These are phyloP conservation scores for Punica granatum DNA, from an alignment of 345 rosid species.

Conservation along the genomic window DNA sequence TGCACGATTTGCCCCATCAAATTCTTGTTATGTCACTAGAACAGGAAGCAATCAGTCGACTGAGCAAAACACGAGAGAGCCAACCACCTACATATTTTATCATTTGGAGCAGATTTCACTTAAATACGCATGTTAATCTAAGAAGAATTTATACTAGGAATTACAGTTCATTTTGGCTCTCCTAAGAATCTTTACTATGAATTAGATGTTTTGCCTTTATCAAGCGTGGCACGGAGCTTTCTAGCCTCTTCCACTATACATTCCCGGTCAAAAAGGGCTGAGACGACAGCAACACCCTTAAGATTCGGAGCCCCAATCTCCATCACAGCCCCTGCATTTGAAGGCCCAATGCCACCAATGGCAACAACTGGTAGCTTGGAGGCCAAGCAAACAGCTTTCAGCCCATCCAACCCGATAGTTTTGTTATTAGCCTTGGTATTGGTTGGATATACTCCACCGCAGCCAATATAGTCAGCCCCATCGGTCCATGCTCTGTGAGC, in stretches of 20 bases:
- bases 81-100: no score
- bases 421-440: constrained; percentile 65
- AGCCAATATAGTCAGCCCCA: constrained; percentile 90
- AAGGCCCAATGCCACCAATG: constrained; percentile 69
- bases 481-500: constrained; percentile 80
- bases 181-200: no score
- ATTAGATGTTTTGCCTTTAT: constrained; percentile 13
- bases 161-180: no score
- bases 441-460: constrained; percentile 82
- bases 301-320: constrained; percentile 42
- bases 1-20: no score
- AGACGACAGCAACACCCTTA: constrained; percentile 79
- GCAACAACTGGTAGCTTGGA: constrained; percentile 85
- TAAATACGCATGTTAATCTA: constrained; percentile 24
- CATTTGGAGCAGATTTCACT: no score
- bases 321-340: constrained; percentile 56
- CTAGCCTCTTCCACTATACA: constrained; percentile 35
- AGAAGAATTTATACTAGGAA: no score
- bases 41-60: no score
- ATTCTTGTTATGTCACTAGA: no score
- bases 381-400: constrained; percentile 59
- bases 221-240: constrained; percentile 41
- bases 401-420: constrained; percentile 80
- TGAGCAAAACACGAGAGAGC: no score
- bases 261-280: constrained; percentile 70